Evolutionary conservation across 192 early-diverging fungal genomes (phyloP), one percentile per base, ranked within the genome.

Genomic region (Diversispora epigaea): DNA sequence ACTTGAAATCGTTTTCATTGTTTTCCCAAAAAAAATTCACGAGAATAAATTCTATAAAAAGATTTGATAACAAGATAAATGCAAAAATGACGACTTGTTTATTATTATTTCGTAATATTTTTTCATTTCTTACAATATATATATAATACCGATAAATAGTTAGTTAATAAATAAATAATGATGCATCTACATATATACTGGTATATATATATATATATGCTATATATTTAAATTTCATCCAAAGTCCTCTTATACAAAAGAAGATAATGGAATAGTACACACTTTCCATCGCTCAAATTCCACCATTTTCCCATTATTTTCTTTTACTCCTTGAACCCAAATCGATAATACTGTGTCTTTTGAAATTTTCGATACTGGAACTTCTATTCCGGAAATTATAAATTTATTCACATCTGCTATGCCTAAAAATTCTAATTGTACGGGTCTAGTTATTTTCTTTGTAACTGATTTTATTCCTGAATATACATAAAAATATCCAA

Each of bases 241-340:
- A 54, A 54, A 54, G 14, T 54, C 10, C 50, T 17, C 50, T 17
- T 65, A 65, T 41, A 6, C 15, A 44, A 43, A 65, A 19, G 14
- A n/a, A n/a, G 39, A 43, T 19, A 65, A 44, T 40, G 21, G 21
- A n/a, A 65, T 54, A 8, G 41, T 54, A 54, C 52, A 54, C 15
- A 19, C 19, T 46, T 46, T 41, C 68, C 68, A 70, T 39, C 14
- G 4, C n/a, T 46, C 39, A 39, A 22, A 17, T 70, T 70, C 52
- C 10, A 22, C 22, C 32, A 22, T 40, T n/a, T 40, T 41, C 19
- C 63, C 63, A 44, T 9, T 65, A 43, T 25, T 17, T 54, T 70
- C 68, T 55, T 50, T 39, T 54, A 70, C 68, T 0, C 68, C 45
- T 46, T 54, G 68, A 52, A 70, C 50, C 68, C 68, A 70, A 50